phyloP scores from a whole-genome alignment of 2,329 filamentous ascomycete species.

The Fusarium brachygibbosum region DNA sequence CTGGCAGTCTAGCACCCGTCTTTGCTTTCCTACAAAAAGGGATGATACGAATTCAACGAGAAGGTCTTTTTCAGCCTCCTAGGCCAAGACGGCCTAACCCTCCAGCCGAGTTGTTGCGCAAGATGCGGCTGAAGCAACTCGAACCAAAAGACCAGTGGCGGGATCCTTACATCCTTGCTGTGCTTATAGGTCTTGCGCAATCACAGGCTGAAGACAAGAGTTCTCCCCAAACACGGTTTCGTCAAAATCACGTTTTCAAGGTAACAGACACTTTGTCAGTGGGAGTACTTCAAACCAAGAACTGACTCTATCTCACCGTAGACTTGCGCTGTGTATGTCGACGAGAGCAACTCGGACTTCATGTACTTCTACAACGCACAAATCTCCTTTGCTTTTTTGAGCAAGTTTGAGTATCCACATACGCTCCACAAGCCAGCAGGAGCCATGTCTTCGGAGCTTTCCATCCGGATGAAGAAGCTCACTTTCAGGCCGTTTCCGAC shows the following conservation, averaged over 20 bases:
- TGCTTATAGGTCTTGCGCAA: slow-evolving; percentile 44
- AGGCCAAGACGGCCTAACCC: slow-evolving; percentile 33
- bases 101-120: slow-evolving; percentile 30
- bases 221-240: neutral
- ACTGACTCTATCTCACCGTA: neutral
- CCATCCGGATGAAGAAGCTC: slow-evolving; percentile 27
- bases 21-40: slow-evolving; percentile 46
- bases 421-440: slow-evolving; percentile 8
- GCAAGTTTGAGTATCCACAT: slow-evolving; percentile 45
- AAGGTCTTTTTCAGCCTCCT: slow-evolving; percentile 33
- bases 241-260: slow-evolving; percentile 27
- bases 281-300: neutral
- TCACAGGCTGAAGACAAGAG: slow-evolving; percentile 36
- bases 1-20: slow-evolving; percentile 15
- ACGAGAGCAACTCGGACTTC: slow-evolving; percentile 37
- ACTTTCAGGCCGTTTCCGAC: slow-evolving; percentile 38
- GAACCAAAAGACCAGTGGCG: slow-evolving; percentile 38
- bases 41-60: slow-evolving; percentile 42
- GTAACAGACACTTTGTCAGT: slow-evolving; percentile 2
- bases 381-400: slow-evolving; percentile 37
- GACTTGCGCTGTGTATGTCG: slow-evolving; percentile 36
- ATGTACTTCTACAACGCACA: slow-evolving; percentile 43
- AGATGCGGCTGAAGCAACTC: slow-evolving; percentile 38
- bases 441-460: slow-evolving; percentile 7
- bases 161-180: slow-evolving; percentile 46